Conservation (phyloP, 345 rosid genomes). For the Rhodamnia rubescens region DNA sequence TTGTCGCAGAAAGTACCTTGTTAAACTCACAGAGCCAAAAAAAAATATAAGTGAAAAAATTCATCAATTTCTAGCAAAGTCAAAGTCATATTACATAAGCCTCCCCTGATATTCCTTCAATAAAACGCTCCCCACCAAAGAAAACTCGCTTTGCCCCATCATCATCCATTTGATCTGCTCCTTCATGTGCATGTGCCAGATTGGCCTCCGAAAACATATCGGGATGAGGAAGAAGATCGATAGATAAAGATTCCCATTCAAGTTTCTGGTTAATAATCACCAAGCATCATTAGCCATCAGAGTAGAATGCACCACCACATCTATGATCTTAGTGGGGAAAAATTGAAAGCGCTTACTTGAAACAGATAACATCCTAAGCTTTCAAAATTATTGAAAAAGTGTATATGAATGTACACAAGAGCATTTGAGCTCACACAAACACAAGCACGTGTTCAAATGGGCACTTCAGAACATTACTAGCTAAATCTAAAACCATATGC, state of each 20-base stretch:
- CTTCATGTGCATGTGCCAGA: constrained; percentile 59
- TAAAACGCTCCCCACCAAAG: constrained; percentile 97
- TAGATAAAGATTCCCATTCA: constrained; percentile 93
- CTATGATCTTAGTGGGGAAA: neutral
- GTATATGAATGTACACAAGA: neutral
- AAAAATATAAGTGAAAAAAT: neutral
- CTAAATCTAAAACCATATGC: neutral
- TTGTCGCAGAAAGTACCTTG: neutral
- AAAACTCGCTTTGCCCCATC: constrained; percentile 98
- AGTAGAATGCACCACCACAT: neutral
- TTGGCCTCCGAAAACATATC: constrained; percentile 95
- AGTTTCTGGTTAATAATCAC: constrained; percentile 64
- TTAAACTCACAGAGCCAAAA: neutral
- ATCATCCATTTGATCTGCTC: constrained; percentile 65
- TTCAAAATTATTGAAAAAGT: neutral
- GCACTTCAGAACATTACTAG: neutral
- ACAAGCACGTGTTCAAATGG: neutral
- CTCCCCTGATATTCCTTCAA: constrained; percentile 93
- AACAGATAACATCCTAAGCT: neutral
- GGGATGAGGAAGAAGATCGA: constrained; percentile 99
- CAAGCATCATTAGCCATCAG: constrained; percentile 16
- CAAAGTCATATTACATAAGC: constrained; percentile 62
- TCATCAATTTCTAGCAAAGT: neutral
- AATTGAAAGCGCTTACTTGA: neutral
- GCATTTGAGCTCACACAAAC: neutral